A percentile compares a stretch with the other conserved stretches of the same genome.
Evolutionary conservation across 768 basidiomycete species (phyloP).

Genomic region (Lactarius quietus): DNA sequence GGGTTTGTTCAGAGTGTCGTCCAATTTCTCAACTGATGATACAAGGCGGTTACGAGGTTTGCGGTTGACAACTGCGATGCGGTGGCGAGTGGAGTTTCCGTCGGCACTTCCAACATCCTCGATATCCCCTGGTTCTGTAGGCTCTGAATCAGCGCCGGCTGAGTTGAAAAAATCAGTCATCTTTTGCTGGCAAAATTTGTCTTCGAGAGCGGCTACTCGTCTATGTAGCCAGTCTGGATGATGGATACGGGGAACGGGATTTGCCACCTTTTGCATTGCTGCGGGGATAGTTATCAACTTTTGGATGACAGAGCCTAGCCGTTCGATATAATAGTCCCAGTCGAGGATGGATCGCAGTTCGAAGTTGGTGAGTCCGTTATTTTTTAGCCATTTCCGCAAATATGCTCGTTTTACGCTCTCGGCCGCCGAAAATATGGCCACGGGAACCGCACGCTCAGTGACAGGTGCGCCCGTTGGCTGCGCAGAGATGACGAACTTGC

Average conservation of each 20-base stretch:
- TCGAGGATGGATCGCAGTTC: conserved; percentile 93
- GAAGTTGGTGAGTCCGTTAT: conserved; percentile 80
- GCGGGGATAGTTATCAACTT: conserved; percentile 99
- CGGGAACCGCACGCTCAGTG: conserved; percentile 93
- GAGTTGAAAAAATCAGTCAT: conserved; percentile 88
- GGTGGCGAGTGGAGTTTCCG: conserved; percentile 33
- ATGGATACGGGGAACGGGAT: conserved; percentile 91
- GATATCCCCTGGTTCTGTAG: conserved; percentile 41
- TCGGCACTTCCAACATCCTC: conserved; percentile 49
- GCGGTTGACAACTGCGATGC: conserved; percentile 53
- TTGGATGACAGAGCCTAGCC: conserved; percentile 95
- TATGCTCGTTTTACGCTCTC: conserved; percentile 85
- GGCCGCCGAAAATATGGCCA: conserved; percentile 97
- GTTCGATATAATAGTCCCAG: conserved; percentile 98
- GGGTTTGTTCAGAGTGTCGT: conserved; percentile 31
- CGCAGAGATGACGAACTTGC: conserved; percentile 98
- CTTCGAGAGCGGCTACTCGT: conserved; percentile 81
- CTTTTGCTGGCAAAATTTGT: conserved; percentile 98
- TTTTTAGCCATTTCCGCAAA: conserved; percentile 95
- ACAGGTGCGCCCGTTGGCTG: conserved; percentile 91
- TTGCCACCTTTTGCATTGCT: conserved; percentile 94
- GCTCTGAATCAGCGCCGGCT: conserved; percentile 34
- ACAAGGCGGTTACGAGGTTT: conserved; percentile 40
- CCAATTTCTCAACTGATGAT: conserved; percentile 41
- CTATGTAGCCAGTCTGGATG: conserved; percentile 98